Conservation (phyloP, 192 early-diverging fungal species). For the Coemansia sp. region DNA sequence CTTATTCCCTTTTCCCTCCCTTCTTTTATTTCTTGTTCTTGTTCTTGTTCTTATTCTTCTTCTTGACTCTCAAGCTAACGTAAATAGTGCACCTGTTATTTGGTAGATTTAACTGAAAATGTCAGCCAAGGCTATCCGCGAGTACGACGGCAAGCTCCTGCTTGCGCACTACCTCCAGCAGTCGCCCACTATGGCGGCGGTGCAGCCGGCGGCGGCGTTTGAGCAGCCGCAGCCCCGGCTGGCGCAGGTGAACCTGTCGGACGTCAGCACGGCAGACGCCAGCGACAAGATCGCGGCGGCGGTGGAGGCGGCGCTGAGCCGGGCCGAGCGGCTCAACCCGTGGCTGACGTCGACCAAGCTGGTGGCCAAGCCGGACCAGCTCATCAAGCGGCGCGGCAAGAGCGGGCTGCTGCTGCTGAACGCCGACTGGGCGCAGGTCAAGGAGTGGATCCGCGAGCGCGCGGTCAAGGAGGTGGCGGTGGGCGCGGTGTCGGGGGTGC, state of each 20-base stretch:
- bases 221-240: slow-evolving; percentile 68
- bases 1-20: not conserved
- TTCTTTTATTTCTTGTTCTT: slow-evolving; percentile 5
- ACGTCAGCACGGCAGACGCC: slow-evolving; percentile 53
- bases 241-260: slow-evolving; percentile 71
- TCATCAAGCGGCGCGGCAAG: slow-evolving; percentile 98
- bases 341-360: slow-evolving; percentile 79
- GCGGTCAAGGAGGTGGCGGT: slow-evolving; percentile 86
- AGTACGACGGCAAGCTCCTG: slow-evolving; percentile 98
- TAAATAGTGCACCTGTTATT: not conserved
- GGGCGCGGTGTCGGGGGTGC: slow-evolving; percentile 75
- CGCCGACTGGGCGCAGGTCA: slow-evolving; percentile 82
- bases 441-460: slow-evolving; percentile 85
- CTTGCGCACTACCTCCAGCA: slow-evolving; percentile 84
- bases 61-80: not conserved
- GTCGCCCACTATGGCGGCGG: slow-evolving; percentile 61
- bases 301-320: slow-evolving; percentile 64
- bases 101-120: slow-evolving; percentile 35
- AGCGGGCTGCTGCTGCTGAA: slow-evolving; percentile 90
- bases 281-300: slow-evolving; percentile 60
- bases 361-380: slow-evolving; percentile 97
- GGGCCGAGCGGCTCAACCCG: slow-evolving; percentile 74
- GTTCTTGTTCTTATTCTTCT: not conserved
- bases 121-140: slow-evolving; percentile 91
- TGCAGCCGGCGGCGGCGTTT: slow-evolving; percentile 61